phyloP scores from a whole-genome alignment of 768 basidiomycete species.

The Hypholoma sublateritium region DNA sequence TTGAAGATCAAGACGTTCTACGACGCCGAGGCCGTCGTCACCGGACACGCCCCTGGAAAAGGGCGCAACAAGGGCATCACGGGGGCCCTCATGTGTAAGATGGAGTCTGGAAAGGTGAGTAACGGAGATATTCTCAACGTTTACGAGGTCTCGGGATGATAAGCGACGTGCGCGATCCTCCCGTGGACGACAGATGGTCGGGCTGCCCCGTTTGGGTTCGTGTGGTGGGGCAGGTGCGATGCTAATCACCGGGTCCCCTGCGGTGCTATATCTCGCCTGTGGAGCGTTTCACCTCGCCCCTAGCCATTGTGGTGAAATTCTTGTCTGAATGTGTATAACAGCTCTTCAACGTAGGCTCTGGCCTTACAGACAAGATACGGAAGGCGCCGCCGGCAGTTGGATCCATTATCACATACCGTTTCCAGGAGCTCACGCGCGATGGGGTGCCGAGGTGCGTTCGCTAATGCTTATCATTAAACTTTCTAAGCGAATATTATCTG shows the following conservation, averaged over 20 bases:
- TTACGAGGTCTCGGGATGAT: neutral
- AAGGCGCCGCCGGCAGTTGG: slow-evolving; percentile 55
- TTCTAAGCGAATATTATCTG: neutral
- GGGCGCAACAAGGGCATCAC: slow-evolving; percentile 48
- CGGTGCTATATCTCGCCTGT: neutral
- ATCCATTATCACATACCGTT: slow-evolving; percentile 55
- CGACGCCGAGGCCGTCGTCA: slow-evolving; percentile 59
- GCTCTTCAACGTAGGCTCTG: slow-evolving; percentile 59
- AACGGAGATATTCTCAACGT: neutral
- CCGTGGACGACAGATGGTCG: neutral
- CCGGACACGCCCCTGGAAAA: slow-evolving; percentile 55
- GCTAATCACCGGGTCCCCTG: neutral
- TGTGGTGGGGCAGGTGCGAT: neutral
- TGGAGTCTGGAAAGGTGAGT: slow-evolving; percentile 59
- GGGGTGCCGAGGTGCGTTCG: slow-evolving; percentile 51
- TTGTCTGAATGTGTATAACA: slow-evolving; percentile 14
- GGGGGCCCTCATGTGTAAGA: slow-evolving; percentile 54
- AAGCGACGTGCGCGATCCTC: neutral
- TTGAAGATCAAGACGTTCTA: slow-evolving; percentile 65
- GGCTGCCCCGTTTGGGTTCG: neutral
- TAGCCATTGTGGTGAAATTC: no score
- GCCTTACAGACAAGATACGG: slow-evolving; percentile 53
- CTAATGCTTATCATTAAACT: neutral
- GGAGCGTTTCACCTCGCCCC: no score
- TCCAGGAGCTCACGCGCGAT: slow-evolving; percentile 58